These are phyloP conservation scores for Vitis vinifera DNA, from an alignment of 164 flowering plant species.

Conservation along the genomic window DNA sequence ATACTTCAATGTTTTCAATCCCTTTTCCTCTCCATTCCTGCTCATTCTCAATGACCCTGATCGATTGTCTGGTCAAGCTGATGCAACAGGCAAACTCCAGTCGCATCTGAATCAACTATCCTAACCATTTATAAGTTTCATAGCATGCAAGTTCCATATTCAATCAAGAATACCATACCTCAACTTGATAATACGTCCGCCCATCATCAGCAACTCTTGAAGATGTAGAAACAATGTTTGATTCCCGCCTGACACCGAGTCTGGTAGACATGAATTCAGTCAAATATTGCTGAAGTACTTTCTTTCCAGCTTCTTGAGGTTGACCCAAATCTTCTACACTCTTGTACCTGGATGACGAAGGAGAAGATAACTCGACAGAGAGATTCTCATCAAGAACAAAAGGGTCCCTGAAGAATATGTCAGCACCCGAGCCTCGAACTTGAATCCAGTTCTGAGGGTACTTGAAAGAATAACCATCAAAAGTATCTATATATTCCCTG, in stretches of 20 bases:
- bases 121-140: neutral
- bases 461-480: conserved; percentile 88
- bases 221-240: conserved; percentile 72
- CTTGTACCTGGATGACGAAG: conserved; percentile 87
- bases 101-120: neutral
- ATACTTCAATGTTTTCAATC: neutral
- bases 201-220: conserved; percentile 94
- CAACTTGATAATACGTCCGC: conserved; percentile 76
- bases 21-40: neutral
- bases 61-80: neutral
- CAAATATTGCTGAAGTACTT: conserved; percentile 82
- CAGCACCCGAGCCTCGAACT: conserved; percentile 94
- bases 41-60: neutral
- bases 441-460: conserved; percentile 93
- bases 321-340: conserved; percentile 90
- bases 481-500: conserved; percentile 81
- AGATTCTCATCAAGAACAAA: conserved; percentile 90
- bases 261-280: conserved; percentile 98
- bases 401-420: conserved; percentile 87
- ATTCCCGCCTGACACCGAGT: conserved; percentile 89
- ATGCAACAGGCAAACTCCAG: neutral
- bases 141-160: neutral
- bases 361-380: conserved; percentile 86
- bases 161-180: conserved; percentile 41
- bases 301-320: conserved; percentile 81